Evolutionary conservation across 108 stramenopile genomes (phyloP).

Genomic region (Phaeodactylum tricornutum): DNA sequence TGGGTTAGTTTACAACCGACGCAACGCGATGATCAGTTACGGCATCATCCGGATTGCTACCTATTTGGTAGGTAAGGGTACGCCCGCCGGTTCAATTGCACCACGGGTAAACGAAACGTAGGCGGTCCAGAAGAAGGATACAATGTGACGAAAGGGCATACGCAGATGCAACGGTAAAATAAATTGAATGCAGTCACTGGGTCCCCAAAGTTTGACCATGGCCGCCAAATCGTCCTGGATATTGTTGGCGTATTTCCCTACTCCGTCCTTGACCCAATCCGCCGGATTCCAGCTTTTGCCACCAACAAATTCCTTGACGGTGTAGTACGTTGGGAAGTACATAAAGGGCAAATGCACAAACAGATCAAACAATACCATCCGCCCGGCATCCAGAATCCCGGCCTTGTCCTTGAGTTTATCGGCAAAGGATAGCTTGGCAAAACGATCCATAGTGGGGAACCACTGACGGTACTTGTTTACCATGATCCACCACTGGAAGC

Average conservation of each 20-base stretch:
- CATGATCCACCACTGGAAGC: conserved; percentile 82
- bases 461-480: conserved; percentile 66
- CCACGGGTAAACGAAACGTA: conserved; percentile 87
- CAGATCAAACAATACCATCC: conserved; percentile 88
- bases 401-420: conserved; percentile 64
- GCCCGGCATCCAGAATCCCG: conserved; percentile 68
- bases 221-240: conserved; percentile 72
- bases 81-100: conserved; percentile 35
- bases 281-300: conserved; percentile 68
- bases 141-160: conserved; percentile 83
- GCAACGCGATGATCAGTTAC: not conserved
- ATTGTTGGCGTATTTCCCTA: conserved; percentile 63
- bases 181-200: conserved; percentile 86
- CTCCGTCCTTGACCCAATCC: conserved; percentile 79
- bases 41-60: not conserved
- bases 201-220: conserved; percentile 85
- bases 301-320: conserved; percentile 80
- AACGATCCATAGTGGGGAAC: conserved; percentile 66
- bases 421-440: conserved; percentile 39
- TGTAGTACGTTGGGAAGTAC: conserved; percentile 89
- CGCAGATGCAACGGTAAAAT: conserved; percentile 78
- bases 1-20: not conserved
- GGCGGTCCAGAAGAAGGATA: conserved; percentile 90
- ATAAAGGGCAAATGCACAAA: conserved; percentile 78
- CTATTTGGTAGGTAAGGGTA: not conserved